phyloP scores from a whole-genome alignment of 2,329 filamentous ascomycete species.

The Eutypa lata region DNA sequence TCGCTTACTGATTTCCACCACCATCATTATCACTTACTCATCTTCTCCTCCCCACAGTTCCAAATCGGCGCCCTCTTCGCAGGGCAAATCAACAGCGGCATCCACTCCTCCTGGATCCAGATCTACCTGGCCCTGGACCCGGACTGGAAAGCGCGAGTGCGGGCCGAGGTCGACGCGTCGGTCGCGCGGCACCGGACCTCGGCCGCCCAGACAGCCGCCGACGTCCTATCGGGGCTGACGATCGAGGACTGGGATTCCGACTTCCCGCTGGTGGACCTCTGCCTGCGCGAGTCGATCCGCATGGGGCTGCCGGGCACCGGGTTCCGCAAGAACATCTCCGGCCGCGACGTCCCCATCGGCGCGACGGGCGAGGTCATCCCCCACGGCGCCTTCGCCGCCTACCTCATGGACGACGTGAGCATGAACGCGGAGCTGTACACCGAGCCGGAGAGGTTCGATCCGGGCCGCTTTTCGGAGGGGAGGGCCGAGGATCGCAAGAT shows the following conservation, averaged over 20 bases:
- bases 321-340: conserved; percentile 50
- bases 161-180: conserved; percentile 43
- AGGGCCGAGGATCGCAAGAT: conserved; percentile 37
- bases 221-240: conserved; percentile 40
- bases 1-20: not conserved
- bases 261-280: conserved; percentile 50
- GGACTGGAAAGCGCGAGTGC: conserved; percentile 43
- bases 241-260: conserved; percentile 54
- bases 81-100: conserved; percentile 54
- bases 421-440: conserved; percentile 36
- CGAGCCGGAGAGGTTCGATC: conserved; percentile 42
- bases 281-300: conserved; percentile 52
- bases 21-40: not conserved
- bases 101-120: conserved; percentile 53
- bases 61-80: conserved; percentile 53
- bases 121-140: conserved; percentile 44
- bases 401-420: conserved; percentile 45
- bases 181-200: conserved; percentile 38
- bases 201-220: conserved; percentile 26
- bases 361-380: conserved; percentile 48
- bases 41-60: conserved; percentile 32
- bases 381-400: conserved; percentile 41
- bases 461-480: conserved; percentile 39
- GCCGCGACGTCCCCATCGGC: conserved; percentile 41
- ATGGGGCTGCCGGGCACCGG: conserved; percentile 44